Conservation (phyloP, 139 green algal species). For the Monoraphidium neglectum region DNA sequence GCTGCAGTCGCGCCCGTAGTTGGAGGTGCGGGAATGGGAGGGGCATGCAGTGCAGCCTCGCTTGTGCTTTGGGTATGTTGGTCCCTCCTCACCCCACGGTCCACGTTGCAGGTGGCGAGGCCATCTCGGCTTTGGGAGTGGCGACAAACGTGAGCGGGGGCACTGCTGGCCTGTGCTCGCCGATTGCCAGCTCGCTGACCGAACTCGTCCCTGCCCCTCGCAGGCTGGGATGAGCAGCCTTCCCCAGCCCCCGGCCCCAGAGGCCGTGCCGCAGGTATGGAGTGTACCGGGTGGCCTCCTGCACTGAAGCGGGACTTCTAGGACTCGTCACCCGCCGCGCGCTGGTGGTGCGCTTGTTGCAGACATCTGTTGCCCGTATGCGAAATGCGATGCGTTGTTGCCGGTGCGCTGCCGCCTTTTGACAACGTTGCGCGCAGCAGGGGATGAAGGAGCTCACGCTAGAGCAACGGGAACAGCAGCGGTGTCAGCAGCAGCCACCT, state of each 20-base stretch:
- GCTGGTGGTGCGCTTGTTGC: not conserved
- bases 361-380: not conserved
- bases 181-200: no score
- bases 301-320: not conserved
- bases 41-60: not conserved
- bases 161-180: no score
- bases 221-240: conserved; percentile 34
- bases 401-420: no score
- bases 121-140: conserved; percentile 15
- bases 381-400: not conserved
- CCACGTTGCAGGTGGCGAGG: conserved; percentile 21
- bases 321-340: no score
- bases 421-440: conserved; percentile 10
- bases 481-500: conserved; percentile 15
- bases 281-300: not conserved
- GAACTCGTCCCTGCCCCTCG: no score
- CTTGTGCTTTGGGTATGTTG: no score
- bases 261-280: conserved; percentile 27
- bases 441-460: conserved; percentile 33
- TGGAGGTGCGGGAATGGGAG: not conserved
- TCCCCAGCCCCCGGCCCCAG: conserved; percentile 13
- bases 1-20: not conserved
- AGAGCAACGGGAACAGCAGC: conserved; percentile 13
- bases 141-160: conserved; percentile 19
- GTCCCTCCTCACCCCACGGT: not conserved